These are phyloP conservation scores for Davidsoniella virescens DNA, from an alignment of 2,329 filamentous ascomycete genomes.

Conservation along the genomic window DNA sequence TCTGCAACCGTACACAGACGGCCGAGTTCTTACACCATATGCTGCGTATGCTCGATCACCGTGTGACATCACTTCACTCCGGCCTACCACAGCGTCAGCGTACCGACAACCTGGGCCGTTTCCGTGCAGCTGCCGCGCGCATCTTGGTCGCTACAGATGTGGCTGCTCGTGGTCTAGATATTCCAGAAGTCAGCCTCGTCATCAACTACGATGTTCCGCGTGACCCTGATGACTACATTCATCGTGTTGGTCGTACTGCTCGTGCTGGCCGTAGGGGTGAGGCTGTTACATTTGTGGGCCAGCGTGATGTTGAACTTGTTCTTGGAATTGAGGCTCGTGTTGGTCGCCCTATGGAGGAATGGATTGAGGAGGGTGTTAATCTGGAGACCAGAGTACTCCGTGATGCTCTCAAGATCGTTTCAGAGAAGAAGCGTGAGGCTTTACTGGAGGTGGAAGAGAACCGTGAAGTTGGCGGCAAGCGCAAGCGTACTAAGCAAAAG, in stretches of 20 bases:
- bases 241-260: slow-evolving; percentile 87
- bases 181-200: slow-evolving; percentile 77
- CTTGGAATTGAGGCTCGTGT: slow-evolving; percentile 77
- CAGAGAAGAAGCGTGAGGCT: slow-evolving; percentile 91
- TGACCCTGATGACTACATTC: slow-evolving; percentile 95
- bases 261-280: slow-evolving; percentile 75
- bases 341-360: slow-evolving; percentile 63
- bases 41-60: slow-evolving; percentile 69
- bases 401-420: slow-evolving; percentile 74
- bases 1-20: slow-evolving; percentile 82
- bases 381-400: slow-evolving; percentile 78
- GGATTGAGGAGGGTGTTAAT: slow-evolving; percentile 81
- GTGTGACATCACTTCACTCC: slow-evolving; percentile 83
- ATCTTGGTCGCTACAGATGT: slow-evolving; percentile 93
- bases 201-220: slow-evolving; percentile 92
- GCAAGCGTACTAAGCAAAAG: slow-evolving; percentile 46
- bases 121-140: slow-evolving; percentile 74
- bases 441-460: slow-evolving; percentile 82
- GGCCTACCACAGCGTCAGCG: slow-evolving; percentile 71
- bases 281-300: slow-evolving; percentile 75
- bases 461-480: slow-evolving; percentile 78
- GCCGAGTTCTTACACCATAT: slow-evolving; percentile 81
- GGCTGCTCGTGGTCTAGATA: slow-evolving; percentile 84
- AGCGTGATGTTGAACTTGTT: slow-evolving; percentile 83
- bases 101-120: slow-evolving; percentile 74